phyloP scores from a whole-genome alignment of 2,329 filamentous ascomycete genomes.

The Cladophialophora yegresii region DNA sequence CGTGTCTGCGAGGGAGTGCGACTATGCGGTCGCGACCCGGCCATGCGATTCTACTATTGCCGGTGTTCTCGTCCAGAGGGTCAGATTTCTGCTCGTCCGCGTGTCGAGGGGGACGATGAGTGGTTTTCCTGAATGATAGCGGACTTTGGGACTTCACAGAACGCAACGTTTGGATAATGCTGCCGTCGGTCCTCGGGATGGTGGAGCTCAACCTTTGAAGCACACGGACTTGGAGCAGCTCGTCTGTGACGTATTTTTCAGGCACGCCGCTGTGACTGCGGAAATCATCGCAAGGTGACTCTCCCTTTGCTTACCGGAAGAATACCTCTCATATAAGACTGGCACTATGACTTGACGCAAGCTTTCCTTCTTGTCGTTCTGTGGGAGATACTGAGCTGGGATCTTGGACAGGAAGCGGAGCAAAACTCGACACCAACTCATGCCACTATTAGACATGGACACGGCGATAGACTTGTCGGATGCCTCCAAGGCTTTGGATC shows the following conservation, averaged over 20 bases:
- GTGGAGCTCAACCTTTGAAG: constrained; percentile 1
- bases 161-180: background rate
- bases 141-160: background rate
- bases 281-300: constrained; percentile 14
- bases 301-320: constrained; percentile 10
- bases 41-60: constrained; percentile 41
- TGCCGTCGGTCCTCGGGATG: background rate
- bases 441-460: constrained; percentile 66
- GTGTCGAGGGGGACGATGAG: background rate
- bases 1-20: constrained; percentile 51
- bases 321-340: background rate
- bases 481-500: constrained; percentile 79
- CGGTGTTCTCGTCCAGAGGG: constrained; percentile 5
- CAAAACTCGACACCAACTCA: constrained; percentile 6
- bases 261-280: background rate
- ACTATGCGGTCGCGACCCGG: constrained; percentile 43
- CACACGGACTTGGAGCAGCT: constrained; percentile 9
- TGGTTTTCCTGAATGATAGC: background rate
- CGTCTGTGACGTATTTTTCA: constrained; percentile 1
- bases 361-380: background rate
- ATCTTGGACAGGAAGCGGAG: background rate
- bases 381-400: background rate
- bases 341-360: background rate
- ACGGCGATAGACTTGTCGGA: constrained; percentile 85
- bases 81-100: background rate